phyloP scores from a whole-genome alignment of 345 rosid species.

The Citrus maxima region DNA sequence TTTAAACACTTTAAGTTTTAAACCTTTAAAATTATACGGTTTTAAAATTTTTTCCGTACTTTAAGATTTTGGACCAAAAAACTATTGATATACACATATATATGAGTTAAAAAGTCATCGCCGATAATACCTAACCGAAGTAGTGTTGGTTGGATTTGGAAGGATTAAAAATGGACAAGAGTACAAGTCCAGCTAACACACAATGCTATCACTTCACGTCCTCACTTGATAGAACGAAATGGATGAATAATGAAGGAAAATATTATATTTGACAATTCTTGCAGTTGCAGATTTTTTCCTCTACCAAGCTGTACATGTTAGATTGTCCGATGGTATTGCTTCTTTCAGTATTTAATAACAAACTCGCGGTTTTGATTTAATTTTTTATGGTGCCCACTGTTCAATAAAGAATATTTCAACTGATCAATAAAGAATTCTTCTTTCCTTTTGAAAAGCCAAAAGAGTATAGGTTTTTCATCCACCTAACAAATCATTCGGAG shows the following conservation, averaged over 20 bases:
- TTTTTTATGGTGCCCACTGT: too few relatives aligned
- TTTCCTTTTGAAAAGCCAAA: neutral
- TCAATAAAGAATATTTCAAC: too few relatives aligned
- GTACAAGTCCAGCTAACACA: neutral
- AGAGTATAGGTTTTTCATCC: neutral
- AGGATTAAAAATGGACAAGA: neutral
- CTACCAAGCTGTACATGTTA: neutral
- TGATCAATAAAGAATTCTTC: too few relatives aligned
- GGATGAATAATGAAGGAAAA: neutral
- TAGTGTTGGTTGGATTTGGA: neutral
- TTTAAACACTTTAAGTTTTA: too few relatives aligned
- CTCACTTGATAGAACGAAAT: neutral
- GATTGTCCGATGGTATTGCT: neutral
- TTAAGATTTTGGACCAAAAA: too few relatives aligned
- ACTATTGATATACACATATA: too few relatives aligned
- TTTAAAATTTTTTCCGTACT: too few relatives aligned
- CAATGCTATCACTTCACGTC: neutral
- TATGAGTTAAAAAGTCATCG: neutral
- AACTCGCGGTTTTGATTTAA: too few relatives aligned
- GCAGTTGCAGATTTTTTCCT: neutral
- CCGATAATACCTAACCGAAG: constrained; percentile 2
- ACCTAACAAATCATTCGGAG: neutral
- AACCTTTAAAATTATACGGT: fast-evolving
- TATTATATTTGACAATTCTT: neutral
- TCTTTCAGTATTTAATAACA: neutral